Percentiles rank a stretch among this genome's conserved stretches.
Conservation (phyloP, 805 yeast genomes). For the Barnettozyma sucrosica region DNA sequence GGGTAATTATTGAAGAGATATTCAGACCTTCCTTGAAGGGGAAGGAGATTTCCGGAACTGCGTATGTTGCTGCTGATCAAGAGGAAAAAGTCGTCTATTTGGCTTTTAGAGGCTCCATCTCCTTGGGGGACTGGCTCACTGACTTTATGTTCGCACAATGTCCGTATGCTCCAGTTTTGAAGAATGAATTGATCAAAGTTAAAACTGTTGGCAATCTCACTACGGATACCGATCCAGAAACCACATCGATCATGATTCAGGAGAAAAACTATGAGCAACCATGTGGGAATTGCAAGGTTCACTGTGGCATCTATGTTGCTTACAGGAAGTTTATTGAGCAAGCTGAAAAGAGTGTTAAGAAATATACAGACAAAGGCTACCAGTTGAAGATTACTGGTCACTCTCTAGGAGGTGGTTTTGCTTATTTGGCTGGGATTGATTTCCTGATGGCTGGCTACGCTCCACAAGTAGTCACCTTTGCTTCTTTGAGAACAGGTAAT, state of each 20-base stretch:
- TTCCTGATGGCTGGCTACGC: conserved; percentile 46
- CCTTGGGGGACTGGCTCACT: conserved; percentile 54
- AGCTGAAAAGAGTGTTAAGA: conserved; percentile 30
- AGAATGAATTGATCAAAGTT: not conserved
- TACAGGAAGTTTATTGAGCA: conserved; percentile 35
- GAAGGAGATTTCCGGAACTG: conserved; percentile 46
- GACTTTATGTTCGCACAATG: conserved; percentile 48
- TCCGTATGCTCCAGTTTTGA: conserved; percentile 38
- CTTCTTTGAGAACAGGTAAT: conserved; percentile 66
- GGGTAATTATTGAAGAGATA: conserved; percentile 7
- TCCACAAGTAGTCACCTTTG: conserved; percentile 54
- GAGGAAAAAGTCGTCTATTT: conserved; percentile 37
- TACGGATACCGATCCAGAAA: not conserved
- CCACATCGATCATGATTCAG: not conserved
- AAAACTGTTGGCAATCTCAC: conserved; percentile 1
- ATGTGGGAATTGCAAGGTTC: conserved; percentile 54
- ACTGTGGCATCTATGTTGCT: conserved; percentile 55
- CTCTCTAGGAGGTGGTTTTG: conserved; percentile 72
- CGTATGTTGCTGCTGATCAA: conserved; percentile 48
- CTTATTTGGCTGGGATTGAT: conserved; percentile 58
- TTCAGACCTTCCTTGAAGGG: conserved; percentile 15
- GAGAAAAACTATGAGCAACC: not conserved
- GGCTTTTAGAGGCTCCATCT: conserved; percentile 59
- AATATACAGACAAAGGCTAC: conserved; percentile 39
- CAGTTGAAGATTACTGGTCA: conserved; percentile 59